Percentiles rank a stretch among this genome's conserved stretches.
Conservation (phyloP, 2,329 filamentous ascomycete genomes). For the Epichloe gansuensis region DNA sequence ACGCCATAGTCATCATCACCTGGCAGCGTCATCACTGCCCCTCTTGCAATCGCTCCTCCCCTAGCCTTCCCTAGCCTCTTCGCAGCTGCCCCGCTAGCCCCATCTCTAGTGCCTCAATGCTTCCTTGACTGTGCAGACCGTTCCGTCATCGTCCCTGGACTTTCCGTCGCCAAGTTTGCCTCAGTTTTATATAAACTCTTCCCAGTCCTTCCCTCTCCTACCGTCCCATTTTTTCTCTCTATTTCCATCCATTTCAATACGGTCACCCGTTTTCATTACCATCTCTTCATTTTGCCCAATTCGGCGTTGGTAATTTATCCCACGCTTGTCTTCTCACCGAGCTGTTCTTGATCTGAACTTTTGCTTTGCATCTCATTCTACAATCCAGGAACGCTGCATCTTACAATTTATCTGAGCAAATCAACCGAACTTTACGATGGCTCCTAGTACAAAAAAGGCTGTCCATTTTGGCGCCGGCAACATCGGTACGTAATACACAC, state of each 20-base stretch:
- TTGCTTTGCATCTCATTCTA: background rate
- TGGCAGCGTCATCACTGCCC: slow-evolving; percentile 1
- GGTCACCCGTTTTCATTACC: too few relatives aligned
- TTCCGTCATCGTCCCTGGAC: slow-evolving; percentile 4
- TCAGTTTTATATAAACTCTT: slow-evolving; percentile 3
- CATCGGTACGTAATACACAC: slow-evolving; percentile 43
- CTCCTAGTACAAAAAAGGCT: slow-evolving; percentile 43
- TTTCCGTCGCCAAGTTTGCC: background rate
- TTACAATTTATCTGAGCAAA: background rate
- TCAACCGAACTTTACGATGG: slow-evolving; percentile 23
- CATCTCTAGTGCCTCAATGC: background rate
- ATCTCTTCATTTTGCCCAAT: too few relatives aligned
- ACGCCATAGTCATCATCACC: background rate
- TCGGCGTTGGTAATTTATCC: background rate
- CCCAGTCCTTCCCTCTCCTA: background rate
- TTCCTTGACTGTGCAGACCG: background rate
- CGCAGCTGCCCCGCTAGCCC: background rate
- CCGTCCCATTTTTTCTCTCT: background rate
- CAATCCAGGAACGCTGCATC: background rate
- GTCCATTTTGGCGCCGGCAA: slow-evolving; percentile 81
- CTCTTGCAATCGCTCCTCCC: background rate
- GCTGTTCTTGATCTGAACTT: too few relatives aligned
- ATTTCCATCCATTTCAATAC: background rate
- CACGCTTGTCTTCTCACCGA: background rate
- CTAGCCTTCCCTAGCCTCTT: background rate